Base-by-base conservation (phyloP, 2,329 filamentous ascomycete genomes). In the Clarireedia paspali region DNA sequence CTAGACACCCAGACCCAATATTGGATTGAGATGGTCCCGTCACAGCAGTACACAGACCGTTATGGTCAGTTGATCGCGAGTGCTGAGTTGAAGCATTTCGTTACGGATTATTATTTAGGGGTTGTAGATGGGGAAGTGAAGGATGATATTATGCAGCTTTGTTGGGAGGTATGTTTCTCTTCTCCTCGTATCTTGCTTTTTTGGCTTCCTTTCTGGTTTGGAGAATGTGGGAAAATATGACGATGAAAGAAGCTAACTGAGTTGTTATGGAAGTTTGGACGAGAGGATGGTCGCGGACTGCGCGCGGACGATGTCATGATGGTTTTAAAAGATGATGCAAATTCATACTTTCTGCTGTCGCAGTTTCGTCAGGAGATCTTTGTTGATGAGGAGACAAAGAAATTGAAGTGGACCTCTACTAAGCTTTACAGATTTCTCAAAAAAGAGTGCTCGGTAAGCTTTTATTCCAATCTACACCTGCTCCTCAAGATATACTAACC, bases 31-130 rank as follows among this genome's bases (percentile, higher is more conserved):
- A 39, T 55, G 0, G 49, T 50, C 5, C 53, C 53, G 42, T 55
- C 53, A 3, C 53, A 55, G 34, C 48, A 55, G 17, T 55, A 55
- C 15, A 26, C 42, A 34, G 27, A 24, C n/a, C 34, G 50, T 20
- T 55, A 50, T 23, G 49, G 46, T 15, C 15, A 15, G 9, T 50
- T 55, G 46, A 47, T 55, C 14, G 53, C 27, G 17, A 55, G 53
- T 44, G 53, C 53, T 9, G 53, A 55, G 15, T 39, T 55, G 14
- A 55, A 50, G 38, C 46, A 55, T n/a, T 55, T 55, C 34, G 26
- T 55, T n/a, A 55, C 45, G 14, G 53, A 55, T 50, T 55, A 50
- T n/a, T 55, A 55, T n/a, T 30, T 50, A 14, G 46, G 46, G 17
- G 53, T 55, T 34, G 9, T 42, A n/a, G 39, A 15, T n/a, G n/a